Base-by-base conservation (phyloP, 768 basidiomycete genomes). In the Lentinula detonsa region DNA sequence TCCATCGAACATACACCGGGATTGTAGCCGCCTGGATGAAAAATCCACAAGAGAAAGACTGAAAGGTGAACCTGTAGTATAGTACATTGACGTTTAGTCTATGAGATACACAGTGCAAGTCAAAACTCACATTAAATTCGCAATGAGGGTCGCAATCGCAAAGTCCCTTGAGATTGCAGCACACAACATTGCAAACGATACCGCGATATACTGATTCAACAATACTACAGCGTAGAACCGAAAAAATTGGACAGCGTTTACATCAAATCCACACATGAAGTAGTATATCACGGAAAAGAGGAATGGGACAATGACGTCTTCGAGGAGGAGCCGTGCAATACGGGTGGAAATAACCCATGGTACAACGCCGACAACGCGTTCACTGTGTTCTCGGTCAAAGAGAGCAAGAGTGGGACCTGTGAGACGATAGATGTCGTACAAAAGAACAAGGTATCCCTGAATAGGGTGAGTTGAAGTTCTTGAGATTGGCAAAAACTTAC, bases 221-320 rank as follows among this genome's bases (percentile, higher is more conserved):
- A 87, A 79, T 3, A 90, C 72, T 59, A 88, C 81, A 65, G 88
- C 74, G 10, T 88, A 71, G 71, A 83, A 90, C 62, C 88, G 88
- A 82, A 89, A 89, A 75, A 83, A 90, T 64, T 82, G 74, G 1
- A 78, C 78, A 1, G 86, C 81, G 28, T 81, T 74, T 2, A 73
- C 73, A 1, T 83, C 75, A 3, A 90, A 76, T 6, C 88, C 88
- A 8, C 85, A 85, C 88, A 90, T 86, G 81, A 84, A 85, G 63
- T 84, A 85, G 18, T 39, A 50, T 43, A 54, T 62, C n/a, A 54
- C 57, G 18, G 57, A 51, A 45, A 62, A 62, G n/a, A 62, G 52
- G 50, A 62, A 53, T 8, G 62, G 62, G n/a, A 62, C 62, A 35
- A 54, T 54, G 31, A 59, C 45, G n/a, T 62, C 62, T 35, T 62